Percentiles rank a stretch among this genome's conserved stretches.
phyloP scores from a whole-genome alignment of 2,329 filamentous ascomycete genomes.

The Apiospora phragmitis region DNA sequence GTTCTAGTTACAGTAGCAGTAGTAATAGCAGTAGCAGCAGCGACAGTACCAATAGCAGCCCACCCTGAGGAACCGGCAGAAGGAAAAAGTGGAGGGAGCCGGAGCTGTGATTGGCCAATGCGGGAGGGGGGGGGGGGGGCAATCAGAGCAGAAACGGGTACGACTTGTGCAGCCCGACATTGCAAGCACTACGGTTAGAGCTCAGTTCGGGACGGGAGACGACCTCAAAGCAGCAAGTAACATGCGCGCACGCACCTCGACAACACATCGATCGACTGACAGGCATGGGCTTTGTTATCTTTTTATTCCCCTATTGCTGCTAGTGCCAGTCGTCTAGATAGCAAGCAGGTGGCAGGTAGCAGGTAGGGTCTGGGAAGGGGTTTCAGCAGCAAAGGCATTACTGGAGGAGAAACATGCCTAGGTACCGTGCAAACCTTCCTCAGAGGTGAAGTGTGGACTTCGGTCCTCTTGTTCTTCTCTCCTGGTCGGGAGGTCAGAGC shows the following conservation, averaged over 20 bases:
- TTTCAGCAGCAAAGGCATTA: background rate
- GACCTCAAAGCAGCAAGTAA: background rate
- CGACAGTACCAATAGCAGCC: background rate
- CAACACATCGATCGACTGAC: background rate
- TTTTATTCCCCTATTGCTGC: background rate
- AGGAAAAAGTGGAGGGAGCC: background rate
- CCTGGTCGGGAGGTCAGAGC: background rate
- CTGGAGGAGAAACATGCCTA: background rate
- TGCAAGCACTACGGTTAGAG: background rate
- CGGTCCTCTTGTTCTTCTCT: background rate
- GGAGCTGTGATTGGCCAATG: background rate
- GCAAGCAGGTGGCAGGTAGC: background rate
- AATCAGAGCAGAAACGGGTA: conserved; percentile 6
- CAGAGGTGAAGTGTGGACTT: background rate
- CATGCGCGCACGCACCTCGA: background rate
- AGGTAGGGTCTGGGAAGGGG: background rate
- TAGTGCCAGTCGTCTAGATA: background rate
- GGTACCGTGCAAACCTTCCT: background rate
- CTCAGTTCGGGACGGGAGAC: background rate
- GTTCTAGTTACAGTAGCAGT: background rate
- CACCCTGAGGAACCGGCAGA: conserved; percentile 3
- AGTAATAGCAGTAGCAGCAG: background rate
- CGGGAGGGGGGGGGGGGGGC: background rate
- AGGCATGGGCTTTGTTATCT: background rate
- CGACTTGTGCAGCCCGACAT: background rate